These are phyloP conservation scores for Camelina laxa DNA, from an alignment of 345 rosid species.

Conservation along the genomic window DNA sequence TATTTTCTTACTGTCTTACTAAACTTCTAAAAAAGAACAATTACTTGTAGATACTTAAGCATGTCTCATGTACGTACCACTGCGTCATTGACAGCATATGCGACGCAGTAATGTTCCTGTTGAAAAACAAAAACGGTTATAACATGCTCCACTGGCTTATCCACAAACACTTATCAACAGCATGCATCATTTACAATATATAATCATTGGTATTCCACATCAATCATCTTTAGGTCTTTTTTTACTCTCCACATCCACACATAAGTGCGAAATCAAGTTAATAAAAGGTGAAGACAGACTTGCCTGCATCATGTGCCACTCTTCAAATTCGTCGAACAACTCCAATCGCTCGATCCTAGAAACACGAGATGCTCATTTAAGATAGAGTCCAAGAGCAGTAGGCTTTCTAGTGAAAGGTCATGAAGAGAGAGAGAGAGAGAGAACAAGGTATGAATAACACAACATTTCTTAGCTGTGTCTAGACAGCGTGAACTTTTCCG, in stretches of 20 bases:
- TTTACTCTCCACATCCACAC: conserved; percentile 1
- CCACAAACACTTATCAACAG: conserved; percentile 23
- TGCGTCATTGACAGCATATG: conserved; percentile 81
- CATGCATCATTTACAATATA: not conserved
- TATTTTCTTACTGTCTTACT: not conserved
- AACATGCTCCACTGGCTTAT: not conserved
- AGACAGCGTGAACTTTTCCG: conserved; percentile 30
- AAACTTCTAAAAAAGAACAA: conserved; percentile 1
- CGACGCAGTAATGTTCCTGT: conserved; percentile 69
- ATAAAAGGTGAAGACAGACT: conserved; percentile 43
- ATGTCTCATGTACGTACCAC: conserved; percentile 60
- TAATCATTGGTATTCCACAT: conserved; percentile 5
- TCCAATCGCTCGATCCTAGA: conserved; percentile 88
- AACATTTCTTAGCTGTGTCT: conserved; percentile 28
- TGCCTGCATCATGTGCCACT: conserved; percentile 99
- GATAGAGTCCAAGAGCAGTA: conserved; percentile 25
- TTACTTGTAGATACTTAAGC: conserved; percentile 1
- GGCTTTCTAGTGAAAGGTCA: conserved; percentile 36
- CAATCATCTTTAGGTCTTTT: conserved; percentile 16
- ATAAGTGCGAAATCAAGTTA: conserved; percentile 5
- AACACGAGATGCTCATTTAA: conserved; percentile 40
- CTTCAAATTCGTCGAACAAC: conserved; percentile 95
- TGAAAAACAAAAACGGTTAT: conserved; percentile 4
- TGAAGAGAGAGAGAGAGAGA: conserved; percentile 7
- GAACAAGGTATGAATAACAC: too few relatives aligned